Conservation (phyloP, 192 early-diverging fungal genomes). For the Hyaloraphidium curvatum region DNA sequence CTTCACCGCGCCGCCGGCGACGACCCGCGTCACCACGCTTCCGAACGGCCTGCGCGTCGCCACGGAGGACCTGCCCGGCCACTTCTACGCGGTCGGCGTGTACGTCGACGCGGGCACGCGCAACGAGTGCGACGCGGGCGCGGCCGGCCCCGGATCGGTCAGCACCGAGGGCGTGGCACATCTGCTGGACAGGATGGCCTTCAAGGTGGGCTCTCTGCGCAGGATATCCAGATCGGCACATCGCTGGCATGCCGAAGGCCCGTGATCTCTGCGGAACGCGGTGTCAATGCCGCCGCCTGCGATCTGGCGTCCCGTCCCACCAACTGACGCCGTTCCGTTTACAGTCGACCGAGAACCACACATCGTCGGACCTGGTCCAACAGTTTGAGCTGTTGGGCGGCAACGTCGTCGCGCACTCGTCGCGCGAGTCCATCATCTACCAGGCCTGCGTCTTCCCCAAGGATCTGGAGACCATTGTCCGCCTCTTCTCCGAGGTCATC, state of each 20-base stretch:
- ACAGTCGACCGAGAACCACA: constrained; percentile 45
- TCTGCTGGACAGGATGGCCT: constrained; percentile 78
- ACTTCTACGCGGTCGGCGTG: constrained; percentile 78
- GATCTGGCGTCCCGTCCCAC: neutral
- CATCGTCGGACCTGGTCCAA: constrained; percentile 45
- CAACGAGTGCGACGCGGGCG: constrained; percentile 47
- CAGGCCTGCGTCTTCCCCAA: constrained; percentile 76
- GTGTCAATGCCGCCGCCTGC: too few relatives aligned
- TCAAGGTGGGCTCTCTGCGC: constrained; percentile 57
- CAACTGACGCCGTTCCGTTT: too few relatives aligned
- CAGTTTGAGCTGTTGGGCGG: constrained; percentile 75
- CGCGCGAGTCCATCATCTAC: constrained; percentile 89
- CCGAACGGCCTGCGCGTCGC: constrained; percentile 78
- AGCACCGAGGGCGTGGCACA: constrained; percentile 53
- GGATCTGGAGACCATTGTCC: constrained; percentile 50
- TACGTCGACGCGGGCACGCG: constrained; percentile 81
- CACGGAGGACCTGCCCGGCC: constrained; percentile 58
- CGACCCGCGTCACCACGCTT: constrained; percentile 42
- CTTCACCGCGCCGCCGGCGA: too few relatives aligned
- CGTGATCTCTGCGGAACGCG: too few relatives aligned
- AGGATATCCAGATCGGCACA: too few relatives aligned
- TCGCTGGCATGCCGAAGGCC: too few relatives aligned
- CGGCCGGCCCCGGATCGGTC: too few relatives aligned
- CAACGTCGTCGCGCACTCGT: constrained; percentile 71
- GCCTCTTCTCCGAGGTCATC: constrained; percentile 62